Conservation (phyloP, 2,329 filamentous ascomycete species). For the Penicillium paneum region DNA sequence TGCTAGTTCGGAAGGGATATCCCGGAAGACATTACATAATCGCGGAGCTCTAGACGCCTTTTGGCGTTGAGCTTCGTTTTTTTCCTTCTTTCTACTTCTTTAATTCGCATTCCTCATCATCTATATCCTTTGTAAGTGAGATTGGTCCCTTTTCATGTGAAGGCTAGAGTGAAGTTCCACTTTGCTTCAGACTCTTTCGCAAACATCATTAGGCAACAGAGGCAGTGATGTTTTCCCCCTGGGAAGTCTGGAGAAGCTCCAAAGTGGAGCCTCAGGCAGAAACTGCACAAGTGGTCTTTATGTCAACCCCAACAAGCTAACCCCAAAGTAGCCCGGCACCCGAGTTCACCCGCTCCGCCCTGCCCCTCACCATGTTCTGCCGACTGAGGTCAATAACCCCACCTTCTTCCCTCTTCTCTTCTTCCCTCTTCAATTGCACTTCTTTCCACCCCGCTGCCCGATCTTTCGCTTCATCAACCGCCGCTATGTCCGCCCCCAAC, state of each 20-base stretch:
- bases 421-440: slow-evolving; percentile 40
- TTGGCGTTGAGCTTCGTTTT: slow-evolving; percentile 23
- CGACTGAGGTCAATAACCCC: slow-evolving; percentile 44
- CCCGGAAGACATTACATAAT: slow-evolving; percentile 14
- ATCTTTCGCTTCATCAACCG: slow-evolving; percentile 52
- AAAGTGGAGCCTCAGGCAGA: slow-evolving; percentile 14
- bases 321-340: slow-evolving; percentile 23
- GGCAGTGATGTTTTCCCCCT: not conserved
- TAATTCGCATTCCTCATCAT: slow-evolving; percentile 13
- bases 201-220: not conserved
- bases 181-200: not conserved
- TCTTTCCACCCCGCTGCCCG: slow-evolving; percentile 34
- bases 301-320: slow-evolving; percentile 23
- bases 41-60: slow-evolving; percentile 21
- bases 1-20: slow-evolving; percentile 5
- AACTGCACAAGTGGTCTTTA: slow-evolving; percentile 18
- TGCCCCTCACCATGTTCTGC: slow-evolving; percentile 45
- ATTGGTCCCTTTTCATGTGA: not conserved
- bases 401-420: slow-evolving; percentile 43
- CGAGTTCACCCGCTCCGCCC: slow-evolving; percentile 27
- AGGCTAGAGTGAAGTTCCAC: not conserved
- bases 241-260: slow-evolving; percentile 8
- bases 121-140: slow-evolving; percentile 18
- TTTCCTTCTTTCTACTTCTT: slow-evolving; percentile 20
- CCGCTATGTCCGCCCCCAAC: slow-evolving; percentile 63